Conservation (phyloP, 345 rosid genomes). For the Nephelium lappaceum region DNA sequence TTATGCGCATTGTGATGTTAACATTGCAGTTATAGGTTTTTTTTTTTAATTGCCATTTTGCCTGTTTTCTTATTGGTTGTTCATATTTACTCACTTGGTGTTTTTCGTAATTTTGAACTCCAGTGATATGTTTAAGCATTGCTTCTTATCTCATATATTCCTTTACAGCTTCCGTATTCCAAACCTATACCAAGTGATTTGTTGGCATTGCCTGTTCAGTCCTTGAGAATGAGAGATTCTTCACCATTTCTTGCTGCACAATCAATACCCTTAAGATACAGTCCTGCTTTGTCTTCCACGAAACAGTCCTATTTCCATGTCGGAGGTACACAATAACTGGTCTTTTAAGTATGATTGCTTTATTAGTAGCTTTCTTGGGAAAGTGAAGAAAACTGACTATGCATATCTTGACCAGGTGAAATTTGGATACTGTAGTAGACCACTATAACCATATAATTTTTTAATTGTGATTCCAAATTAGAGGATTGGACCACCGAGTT, state of each 20-base stretch:
- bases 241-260: slow-evolving; percentile 25
- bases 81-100: neutral
- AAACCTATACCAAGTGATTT: slow-evolving; percentile 26
- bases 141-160: slow-evolving; percentile 12
- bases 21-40: neutral
- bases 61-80: neutral
- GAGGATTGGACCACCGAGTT: slow-evolving; percentile 1
- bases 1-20: neutral
- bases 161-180: slow-evolving; percentile 28
- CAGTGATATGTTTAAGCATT: slow-evolving; percentile 2
- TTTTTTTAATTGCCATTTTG: neutral
- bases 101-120: slow-evolving; percentile 9
- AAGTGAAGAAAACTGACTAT: neutral
- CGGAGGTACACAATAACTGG: slow-evolving; percentile 39
- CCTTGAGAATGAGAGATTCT: slow-evolving; percentile 28
- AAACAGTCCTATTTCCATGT: slow-evolving; percentile 25
- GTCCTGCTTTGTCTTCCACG: slow-evolving; percentile 27
- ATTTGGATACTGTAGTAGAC: neutral
- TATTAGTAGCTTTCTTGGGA: neutral
- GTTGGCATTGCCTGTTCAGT: slow-evolving; percentile 24
- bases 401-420: neutral
- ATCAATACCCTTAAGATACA: slow-evolving; percentile 30
- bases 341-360: neutral
- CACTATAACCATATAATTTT: neutral
- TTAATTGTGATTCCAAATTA: neutral